Evolutionary conservation across 352 stramenopile species (phyloP).

Genomic region (Phytopythium aichiense): DNA sequence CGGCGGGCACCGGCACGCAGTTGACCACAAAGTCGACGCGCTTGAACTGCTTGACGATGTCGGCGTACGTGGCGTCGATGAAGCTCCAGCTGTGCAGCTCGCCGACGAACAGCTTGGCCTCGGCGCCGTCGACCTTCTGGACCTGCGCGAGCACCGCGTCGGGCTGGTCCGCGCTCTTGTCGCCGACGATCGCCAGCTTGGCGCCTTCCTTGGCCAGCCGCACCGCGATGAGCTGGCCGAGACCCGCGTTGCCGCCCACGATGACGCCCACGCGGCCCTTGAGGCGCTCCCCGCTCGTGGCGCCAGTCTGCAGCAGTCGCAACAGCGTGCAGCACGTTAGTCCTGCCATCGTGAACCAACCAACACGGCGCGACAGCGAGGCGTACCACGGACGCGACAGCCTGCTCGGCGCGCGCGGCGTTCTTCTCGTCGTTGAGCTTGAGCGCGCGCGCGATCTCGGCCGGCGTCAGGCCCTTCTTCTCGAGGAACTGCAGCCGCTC

Average conservation of each 20-base stretch:
- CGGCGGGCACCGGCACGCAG: conserved; percentile 35
- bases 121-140: conserved; percentile 12
- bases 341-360: neutral
- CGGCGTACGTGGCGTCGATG: conserved; percentile 37
- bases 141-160: conserved; percentile 38
- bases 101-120: conserved; percentile 36
- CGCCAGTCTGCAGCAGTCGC: conserved; percentile 32
- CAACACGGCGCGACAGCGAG: neutral
- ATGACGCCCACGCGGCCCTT: conserved; percentile 56
- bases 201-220: conserved; percentile 61
- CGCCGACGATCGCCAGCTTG: conserved; percentile 47
- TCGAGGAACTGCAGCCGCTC: conserved; percentile 68
- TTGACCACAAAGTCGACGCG: conserved; percentile 78
- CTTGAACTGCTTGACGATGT: conserved; percentile 37
- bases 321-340: conserved; percentile 2
- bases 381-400: conserved; percentile 58
- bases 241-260: conserved; percentile 49
- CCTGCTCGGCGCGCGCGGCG: conserved; percentile 37
- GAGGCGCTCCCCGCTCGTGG: conserved; percentile 48
- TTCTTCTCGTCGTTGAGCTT: conserved; percentile 70
- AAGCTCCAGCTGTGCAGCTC: conserved; percentile 52
- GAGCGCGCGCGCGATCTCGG: conserved; percentile 61
- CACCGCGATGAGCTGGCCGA: conserved; percentile 59
- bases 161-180: conserved; percentile 14
- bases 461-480: conserved; percentile 69